These are phyloP conservation scores for Boletus rufocinnamomeus DNA, from an alignment of 768 basidiomycete genomes.

Conservation along the genomic window DNA sequence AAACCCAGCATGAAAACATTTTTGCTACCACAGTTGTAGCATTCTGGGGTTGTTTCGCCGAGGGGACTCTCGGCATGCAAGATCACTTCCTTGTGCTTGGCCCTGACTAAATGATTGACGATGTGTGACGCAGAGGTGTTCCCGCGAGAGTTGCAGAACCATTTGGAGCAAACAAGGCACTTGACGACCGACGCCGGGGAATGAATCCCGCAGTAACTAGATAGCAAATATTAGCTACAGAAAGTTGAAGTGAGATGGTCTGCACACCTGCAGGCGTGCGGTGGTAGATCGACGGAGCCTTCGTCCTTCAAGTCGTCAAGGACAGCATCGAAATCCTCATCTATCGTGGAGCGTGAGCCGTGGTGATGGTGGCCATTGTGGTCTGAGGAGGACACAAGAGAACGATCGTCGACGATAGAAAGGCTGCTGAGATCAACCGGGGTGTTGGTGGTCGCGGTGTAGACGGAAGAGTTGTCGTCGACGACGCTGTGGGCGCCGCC, in stretches of 20 bases:
- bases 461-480: slow-evolving; percentile 80
- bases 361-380: slow-evolving; percentile 40
- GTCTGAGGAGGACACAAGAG: slow-evolving; percentile 42
- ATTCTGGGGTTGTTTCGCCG: slow-evolving; percentile 97
- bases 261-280: slow-evolving; percentile 92
- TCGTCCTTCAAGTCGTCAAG: slow-evolving; percentile 90
- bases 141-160: slow-evolving; percentile 99
- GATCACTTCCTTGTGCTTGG: slow-evolving; percentile 99
- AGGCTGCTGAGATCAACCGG: slow-evolving; percentile 66
- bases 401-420: slow-evolving; percentile 65
- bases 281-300: slow-evolving; percentile 72
- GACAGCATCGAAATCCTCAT: slow-evolving; percentile 89
- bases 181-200: slow-evolving; percentile 97
- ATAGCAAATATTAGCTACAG: slow-evolving; percentile 12
- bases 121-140: slow-evolving; percentile 99
- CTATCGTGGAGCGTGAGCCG: slow-evolving; percentile 43
- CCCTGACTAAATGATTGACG: slow-evolving; percentile 97
- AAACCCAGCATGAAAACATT: slow-evolving; percentile 99
- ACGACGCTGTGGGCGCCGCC: slow-evolving; percentile 66
- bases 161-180: slow-evolving; percentile 87
- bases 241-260: not conserved
- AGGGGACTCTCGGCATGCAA: slow-evolving; percentile 93
- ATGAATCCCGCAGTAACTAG: slow-evolving; percentile 97
- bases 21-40: slow-evolving; percentile 98
- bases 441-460: slow-evolving; percentile 67